Evolutionary conservation across 495 filamentous ascomycete genomes (phyloP).

Genomic region (Jackrogersella multiformis): DNA sequence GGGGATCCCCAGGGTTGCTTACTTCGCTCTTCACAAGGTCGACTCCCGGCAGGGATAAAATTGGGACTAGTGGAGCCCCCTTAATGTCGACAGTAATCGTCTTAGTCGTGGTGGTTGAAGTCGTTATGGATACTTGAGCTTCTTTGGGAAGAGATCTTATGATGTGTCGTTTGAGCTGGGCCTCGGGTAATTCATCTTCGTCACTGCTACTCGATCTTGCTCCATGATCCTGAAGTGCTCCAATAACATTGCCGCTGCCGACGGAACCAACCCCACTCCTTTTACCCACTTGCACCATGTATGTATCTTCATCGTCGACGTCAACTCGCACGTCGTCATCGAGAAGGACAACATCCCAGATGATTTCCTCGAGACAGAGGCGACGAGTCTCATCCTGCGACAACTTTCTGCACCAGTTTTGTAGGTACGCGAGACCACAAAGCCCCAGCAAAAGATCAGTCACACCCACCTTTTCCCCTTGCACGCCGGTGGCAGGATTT

Average conservation of each 20-base stretch:
- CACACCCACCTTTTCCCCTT: slow-evolving; percentile 71
- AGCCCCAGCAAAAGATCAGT: slow-evolving; percentile 72
- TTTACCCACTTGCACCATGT: slow-evolving; percentile 18
- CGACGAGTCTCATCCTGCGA: slow-evolving; percentile 64
- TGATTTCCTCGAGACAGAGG: slow-evolving; percentile 65
- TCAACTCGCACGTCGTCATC: slow-evolving; percentile 70
- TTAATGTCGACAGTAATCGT: slow-evolving; percentile 78
- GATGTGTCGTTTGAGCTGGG: slow-evolving; percentile 57
- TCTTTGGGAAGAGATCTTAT: slow-evolving; percentile 54
- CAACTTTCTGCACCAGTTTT: slow-evolving; percentile 70
- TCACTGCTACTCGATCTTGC: slow-evolving; percentile 46
- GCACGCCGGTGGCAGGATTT: slow-evolving; percentile 65
- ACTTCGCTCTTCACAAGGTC: slow-evolving; percentile 69
- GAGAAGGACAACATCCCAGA: slow-evolving; percentile 84
- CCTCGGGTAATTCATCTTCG: slow-evolving; percentile 53
- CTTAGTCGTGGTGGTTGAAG: slow-evolving; percentile 69
- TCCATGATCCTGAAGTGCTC: slow-evolving; percentile 59
- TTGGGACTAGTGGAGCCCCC: slow-evolving; percentile 65
- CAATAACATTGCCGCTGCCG: slow-evolving; percentile 53
- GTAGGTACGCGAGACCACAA: slow-evolving; percentile 76
- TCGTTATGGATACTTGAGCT: slow-evolving; percentile 70
- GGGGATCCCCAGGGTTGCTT: slow-evolving; percentile 14
- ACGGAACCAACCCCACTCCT: slow-evolving; percentile 3
- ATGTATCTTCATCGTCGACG: slow-evolving; percentile 56
- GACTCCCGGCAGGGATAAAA: slow-evolving; percentile 71